phyloP scores from a whole-genome alignment of 1,284 basidiomycete genomes.

The Clitocybe nebularis region DNA sequence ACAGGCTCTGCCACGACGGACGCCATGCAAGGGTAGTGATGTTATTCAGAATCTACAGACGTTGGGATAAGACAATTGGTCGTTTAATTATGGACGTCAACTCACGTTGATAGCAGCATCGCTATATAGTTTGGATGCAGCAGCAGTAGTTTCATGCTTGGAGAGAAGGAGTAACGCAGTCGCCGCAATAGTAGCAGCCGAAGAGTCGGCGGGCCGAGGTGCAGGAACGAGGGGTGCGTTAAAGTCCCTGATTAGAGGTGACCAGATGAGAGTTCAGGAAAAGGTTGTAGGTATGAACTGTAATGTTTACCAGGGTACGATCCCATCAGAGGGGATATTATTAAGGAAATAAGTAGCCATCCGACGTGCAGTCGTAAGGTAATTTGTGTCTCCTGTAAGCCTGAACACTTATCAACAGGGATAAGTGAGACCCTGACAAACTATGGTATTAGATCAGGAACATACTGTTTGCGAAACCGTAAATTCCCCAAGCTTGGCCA shows the following conservation, averaged over 20 bases:
- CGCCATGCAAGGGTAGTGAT: constrained; percentile 22
- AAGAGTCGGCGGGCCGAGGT: constrained; percentile 60
- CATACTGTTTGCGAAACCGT: constrained; percentile 66
- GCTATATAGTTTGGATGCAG: constrained; percentile 40
- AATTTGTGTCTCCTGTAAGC: constrained; percentile 44
- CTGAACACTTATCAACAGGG: constrained; percentile 49
- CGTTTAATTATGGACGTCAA: too few relatives aligned
- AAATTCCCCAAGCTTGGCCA: constrained; percentile 68
- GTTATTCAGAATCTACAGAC: constrained; percentile 43
- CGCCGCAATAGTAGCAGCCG: constrained; percentile 58
- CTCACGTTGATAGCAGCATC: constrained; percentile 46
- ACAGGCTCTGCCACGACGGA: constrained; percentile 17
- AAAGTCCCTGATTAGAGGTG: constrained; percentile 51
- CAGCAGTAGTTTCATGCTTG: constrained; percentile 39
- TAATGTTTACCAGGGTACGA: constrained; percentile 56
- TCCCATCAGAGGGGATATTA: constrained; percentile 51
- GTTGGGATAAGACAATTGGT: too few relatives aligned
- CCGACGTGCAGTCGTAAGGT: constrained; percentile 53
- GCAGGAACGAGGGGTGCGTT: constrained; percentile 50
- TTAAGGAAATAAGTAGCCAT: constrained; percentile 57
- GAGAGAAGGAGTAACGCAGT: constrained; percentile 58
- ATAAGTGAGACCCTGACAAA: constrained; percentile 5
- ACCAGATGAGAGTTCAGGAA: background rate
- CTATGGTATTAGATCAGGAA: constrained; percentile 1
- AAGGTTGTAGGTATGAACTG: too few relatives aligned